Percentiles rank a stretch among this genome's conserved stretches.
Conservation (phyloP, 2,329 filamentous ascomycete genomes). For the Venturia oleaginea region DNA sequence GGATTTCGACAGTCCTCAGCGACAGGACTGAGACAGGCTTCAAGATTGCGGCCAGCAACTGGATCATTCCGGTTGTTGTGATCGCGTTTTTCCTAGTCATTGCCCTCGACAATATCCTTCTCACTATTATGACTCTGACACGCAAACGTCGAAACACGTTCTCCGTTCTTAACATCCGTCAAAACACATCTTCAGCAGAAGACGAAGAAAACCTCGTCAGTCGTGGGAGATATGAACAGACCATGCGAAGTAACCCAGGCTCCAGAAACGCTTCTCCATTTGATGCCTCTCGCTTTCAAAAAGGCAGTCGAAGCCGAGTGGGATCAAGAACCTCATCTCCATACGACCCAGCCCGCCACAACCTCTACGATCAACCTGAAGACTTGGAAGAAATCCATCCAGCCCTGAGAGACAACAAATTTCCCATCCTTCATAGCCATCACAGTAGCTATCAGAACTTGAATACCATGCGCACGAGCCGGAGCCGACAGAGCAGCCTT, state of each 20-base stretch:
- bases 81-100: constrained; percentile 16
- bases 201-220: neutral
- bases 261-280: neutral
- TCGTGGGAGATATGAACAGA: neutral
- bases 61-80: constrained; percentile 21
- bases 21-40: constrained; percentile 20
- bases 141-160: constrained; percentile 1
- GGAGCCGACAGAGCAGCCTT: neutral
- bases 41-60: constrained; percentile 20
- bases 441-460: neutral
- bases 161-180: neutral
- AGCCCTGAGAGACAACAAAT: neutral
- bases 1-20: constrained; percentile 18
- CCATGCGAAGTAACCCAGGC: neutral
- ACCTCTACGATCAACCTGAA: neutral
- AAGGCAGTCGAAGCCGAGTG: neutral
- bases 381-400: neutral
- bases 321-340: neutral
- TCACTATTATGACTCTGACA: neutral
- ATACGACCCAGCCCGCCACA: neutral
- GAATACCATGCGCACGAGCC: neutral
- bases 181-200: neutral
- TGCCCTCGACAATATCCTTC: constrained; percentile 9
- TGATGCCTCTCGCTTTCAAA: neutral
- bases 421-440: neutral